phyloP scores from a whole-genome alignment of 2,329 filamentous ascomycete genomes.

The Epichloe scottii region DNA sequence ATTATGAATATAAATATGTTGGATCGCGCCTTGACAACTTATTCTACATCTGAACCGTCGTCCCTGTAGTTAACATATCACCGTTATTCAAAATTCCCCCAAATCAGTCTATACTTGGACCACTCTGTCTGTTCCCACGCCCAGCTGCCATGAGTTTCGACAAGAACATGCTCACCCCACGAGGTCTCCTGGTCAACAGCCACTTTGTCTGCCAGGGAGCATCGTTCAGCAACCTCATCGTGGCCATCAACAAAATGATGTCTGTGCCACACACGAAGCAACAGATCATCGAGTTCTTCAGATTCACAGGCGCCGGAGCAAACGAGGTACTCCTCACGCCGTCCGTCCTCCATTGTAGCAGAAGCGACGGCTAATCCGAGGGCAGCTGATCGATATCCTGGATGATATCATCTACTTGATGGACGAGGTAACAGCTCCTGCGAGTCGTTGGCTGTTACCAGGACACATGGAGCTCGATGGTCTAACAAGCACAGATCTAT shows the following conservation, averaged over 20 bases:
- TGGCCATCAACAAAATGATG: not conserved
- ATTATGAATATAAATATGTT: not conserved
- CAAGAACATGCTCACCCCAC: not conserved
- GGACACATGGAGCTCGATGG: not conserved
- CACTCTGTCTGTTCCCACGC: not conserved
- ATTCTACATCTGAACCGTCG: too few species aligned
- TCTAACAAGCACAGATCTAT: not conserved
- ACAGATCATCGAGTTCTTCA: not conserved
- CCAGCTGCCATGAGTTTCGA: not conserved
- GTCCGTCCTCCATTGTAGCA: not conserved
- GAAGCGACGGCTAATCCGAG: not conserved
- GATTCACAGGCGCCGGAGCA: not conserved
- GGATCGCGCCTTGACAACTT: not conserved
- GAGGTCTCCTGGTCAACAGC: not conserved
- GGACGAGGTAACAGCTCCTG: not conserved
- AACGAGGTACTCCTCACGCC: not conserved
- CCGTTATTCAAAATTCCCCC: too few species aligned
- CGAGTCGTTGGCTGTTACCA: not conserved
- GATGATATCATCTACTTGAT: not conserved
- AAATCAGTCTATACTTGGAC: not conserved
- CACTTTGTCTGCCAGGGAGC: not conserved
- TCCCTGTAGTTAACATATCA: too few species aligned
- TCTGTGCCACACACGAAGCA: not conserved
- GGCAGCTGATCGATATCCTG: not conserved
- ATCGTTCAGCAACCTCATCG: not conserved